These are phyloP conservation scores for Emmonsiellopsis sp. DNA, from an alignment of 2,329 filamentous ascomycete species.

Conservation along the genomic window DNA sequence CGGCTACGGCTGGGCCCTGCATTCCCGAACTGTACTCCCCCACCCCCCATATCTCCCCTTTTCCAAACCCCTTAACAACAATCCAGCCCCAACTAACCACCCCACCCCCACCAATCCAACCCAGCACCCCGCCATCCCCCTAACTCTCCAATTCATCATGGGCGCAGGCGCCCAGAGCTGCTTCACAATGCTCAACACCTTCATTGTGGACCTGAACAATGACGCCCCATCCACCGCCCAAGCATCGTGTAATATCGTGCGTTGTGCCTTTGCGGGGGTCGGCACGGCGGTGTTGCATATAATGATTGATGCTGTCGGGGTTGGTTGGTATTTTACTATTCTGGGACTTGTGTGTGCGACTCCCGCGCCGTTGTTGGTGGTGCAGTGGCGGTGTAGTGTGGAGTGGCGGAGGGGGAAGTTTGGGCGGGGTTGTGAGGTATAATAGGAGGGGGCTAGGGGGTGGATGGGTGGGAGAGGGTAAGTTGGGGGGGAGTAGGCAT, in stretches of 20 bases:
- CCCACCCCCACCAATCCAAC: not conserved
- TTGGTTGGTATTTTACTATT: conserved; percentile 7
- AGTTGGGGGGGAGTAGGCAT: too few species aligned
- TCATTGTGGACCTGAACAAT: conserved; percentile 4
- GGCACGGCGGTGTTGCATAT: not conserved
- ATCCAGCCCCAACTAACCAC: too few species aligned
- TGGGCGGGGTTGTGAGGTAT: not conserved
- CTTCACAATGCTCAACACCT: conserved; percentile 1
- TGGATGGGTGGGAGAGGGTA: too few species aligned
- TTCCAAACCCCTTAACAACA: too few species aligned
- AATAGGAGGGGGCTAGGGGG: too few species aligned
- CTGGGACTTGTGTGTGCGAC: not conserved
- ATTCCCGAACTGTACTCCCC: conserved; percentile 4
- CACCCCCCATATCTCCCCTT: not conserved
- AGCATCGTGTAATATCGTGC: conserved; percentile 4
- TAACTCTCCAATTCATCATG: conserved; percentile 6
- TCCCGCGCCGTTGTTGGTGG: not conserved
- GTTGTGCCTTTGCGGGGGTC: not conserved
- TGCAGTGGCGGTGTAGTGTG: not conserved
- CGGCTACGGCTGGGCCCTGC: conserved; percentile 11
- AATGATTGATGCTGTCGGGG: conserved; percentile 2
- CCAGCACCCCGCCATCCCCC: conserved; percentile 8
- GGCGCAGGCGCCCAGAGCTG: not conserved
- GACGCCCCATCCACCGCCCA: conserved; percentile 2
- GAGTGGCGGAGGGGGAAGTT: not conserved